A percentile compares a stretch with the other conserved stretches of the same genome.
phyloP scores from a whole-genome alignment of 2,329 filamentous ascomycete genomes.

The Emmonsia crescens region DNA sequence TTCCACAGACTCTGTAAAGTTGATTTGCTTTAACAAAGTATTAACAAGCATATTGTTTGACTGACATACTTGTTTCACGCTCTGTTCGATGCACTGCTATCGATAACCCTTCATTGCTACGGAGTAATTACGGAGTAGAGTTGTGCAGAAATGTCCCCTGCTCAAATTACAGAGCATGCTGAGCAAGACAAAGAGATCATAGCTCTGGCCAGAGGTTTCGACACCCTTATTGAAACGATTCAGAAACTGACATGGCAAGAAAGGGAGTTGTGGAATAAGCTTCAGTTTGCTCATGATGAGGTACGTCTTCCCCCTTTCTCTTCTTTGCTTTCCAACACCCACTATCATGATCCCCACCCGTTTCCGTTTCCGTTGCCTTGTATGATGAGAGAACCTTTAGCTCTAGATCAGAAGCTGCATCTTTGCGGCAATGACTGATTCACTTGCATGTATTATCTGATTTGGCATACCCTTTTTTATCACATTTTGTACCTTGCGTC shows the following conservation, averaged over 20 bases:
- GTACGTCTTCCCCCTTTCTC: slow-evolving; percentile 19
- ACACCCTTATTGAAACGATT: slow-evolving; percentile 32
- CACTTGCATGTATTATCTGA: slow-evolving; percentile 43
- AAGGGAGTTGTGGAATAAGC: slow-evolving; percentile 26
- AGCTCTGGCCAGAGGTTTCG: slow-evolving; percentile 30
- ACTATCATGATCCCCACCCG: neutral
- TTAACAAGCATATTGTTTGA: neutral
- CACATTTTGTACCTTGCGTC: too few relatives aligned
- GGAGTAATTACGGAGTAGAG: too few relatives aligned
- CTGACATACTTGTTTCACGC: neutral
- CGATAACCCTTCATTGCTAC: neutral
- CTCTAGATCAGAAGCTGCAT: slow-evolving; percentile 72
- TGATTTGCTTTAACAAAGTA: neutral
- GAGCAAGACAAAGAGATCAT: slow-evolving; percentile 28
- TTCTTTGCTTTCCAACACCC: neutral
- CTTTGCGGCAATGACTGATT: slow-evolving; percentile 51
- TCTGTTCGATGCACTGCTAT: neutral
- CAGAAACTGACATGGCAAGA: slow-evolving; percentile 31
- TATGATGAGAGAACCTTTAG: slow-evolving; percentile 51
- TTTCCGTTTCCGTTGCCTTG: slow-evolving; percentile 15
- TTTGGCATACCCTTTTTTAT: slow-evolving; percentile 25
- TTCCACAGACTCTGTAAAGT: neutral
- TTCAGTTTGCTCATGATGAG: slow-evolving; percentile 31
- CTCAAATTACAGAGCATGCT: slow-evolving; percentile 19
- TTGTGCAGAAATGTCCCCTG: slow-evolving; percentile 21